Conservation (phyloP, 2,329 filamentous ascomycete species). For the Trichoderma afroharzianum region DNA sequence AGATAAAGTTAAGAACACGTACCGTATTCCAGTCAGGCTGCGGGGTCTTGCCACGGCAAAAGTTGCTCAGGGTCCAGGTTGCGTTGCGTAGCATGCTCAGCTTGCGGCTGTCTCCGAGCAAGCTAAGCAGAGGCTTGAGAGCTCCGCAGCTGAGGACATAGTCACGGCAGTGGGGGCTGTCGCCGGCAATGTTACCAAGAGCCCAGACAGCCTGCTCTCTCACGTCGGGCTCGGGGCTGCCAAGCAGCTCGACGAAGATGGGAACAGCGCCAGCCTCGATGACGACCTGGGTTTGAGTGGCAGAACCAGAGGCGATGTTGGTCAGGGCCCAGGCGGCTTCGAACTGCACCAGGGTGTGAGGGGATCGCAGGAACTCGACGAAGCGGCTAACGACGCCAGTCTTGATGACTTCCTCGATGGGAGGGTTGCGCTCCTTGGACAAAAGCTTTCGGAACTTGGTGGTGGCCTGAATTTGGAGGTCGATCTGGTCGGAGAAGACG, state of each 20-base stretch:
- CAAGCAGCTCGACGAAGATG: slow-evolving; percentile 95
- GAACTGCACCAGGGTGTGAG: slow-evolving; percentile 97
- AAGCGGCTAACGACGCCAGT: slow-evolving; percentile 96
- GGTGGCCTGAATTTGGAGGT: slow-evolving; percentile 93
- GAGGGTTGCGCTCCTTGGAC: slow-evolving; percentile 97
- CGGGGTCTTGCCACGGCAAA: slow-evolving; percentile 98
- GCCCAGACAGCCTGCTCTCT: slow-evolving; percentile 98
- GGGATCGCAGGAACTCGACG: slow-evolving; percentile 95
- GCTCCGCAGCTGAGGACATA: slow-evolving; percentile 91
- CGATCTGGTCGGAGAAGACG: slow-evolving; percentile 98
- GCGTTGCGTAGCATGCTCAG: slow-evolving; percentile 98
- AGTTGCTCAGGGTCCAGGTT: slow-evolving; percentile 99
- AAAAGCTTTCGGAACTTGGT: slow-evolving; percentile 98
- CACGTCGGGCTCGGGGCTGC: slow-evolving; percentile 94
- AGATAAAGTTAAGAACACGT: slow-evolving; percentile 38
- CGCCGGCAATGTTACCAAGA: slow-evolving; percentile 95
- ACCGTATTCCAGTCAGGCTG: slow-evolving; percentile 97
- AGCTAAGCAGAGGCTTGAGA: slow-evolving; percentile 80
- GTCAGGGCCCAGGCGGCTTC: slow-evolving; percentile 98
- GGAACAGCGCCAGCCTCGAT: slow-evolving; percentile 97
- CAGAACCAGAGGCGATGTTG: slow-evolving; percentile 97
- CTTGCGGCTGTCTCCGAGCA: slow-evolving; percentile 96
- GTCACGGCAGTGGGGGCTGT: slow-evolving; percentile 95
- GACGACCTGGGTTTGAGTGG: slow-evolving; percentile 95
- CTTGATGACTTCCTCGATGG: slow-evolving; percentile 99